phyloP scores from a whole-genome alignment of 148 eudicot species.

The Dianthus caryophyllus region DNA sequence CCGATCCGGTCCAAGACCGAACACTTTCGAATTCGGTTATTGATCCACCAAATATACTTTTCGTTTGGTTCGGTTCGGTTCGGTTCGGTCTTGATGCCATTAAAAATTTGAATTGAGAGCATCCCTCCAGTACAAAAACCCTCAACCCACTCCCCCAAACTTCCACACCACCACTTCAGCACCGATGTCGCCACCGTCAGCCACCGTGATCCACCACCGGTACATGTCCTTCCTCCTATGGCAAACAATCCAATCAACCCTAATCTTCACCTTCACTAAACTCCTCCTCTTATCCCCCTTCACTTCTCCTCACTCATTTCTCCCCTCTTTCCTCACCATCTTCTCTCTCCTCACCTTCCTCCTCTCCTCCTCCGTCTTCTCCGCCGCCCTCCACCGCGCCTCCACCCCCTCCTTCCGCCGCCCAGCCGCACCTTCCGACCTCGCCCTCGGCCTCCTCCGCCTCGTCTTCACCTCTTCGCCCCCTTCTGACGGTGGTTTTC shows the following conservation, averaged over 20 bases:
- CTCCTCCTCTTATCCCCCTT: slow-evolving; percentile 29
- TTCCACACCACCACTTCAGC: background rate
- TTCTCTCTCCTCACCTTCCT: slow-evolving; percentile 38
- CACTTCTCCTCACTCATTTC: slow-evolving; percentile 13
- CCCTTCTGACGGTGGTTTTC: slow-evolving; percentile 30
- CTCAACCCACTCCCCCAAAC: no score
- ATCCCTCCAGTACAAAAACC: no score
- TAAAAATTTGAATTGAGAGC: no score
- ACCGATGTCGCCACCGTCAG: background rate
- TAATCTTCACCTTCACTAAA: slow-evolving; percentile 40
- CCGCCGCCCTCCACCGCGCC: slow-evolving; percentile 26
- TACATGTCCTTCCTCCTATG: slow-evolving; percentile 67
- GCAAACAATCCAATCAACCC: slow-evolving; percentile 58
- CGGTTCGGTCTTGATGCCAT: no score
- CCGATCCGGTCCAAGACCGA: no score
- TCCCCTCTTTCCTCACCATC: slow-evolving; percentile 29
- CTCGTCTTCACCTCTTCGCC: slow-evolving; percentile 32
- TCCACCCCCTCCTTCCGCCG: slow-evolving; percentile 41
- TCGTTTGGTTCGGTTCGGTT: no score
- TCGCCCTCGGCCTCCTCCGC: slow-evolving; percentile 33
- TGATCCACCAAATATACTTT: no score
- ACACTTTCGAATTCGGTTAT: no score
- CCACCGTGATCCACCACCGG: slow-evolving; percentile 30
- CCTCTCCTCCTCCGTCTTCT: slow-evolving; percentile 34
- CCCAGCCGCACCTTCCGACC: slow-evolving; percentile 37